These are phyloP conservation scores for Globisporangium cystogenes DNA, from an alignment of 352 stramenopile species.

Conservation along the genomic window DNA sequence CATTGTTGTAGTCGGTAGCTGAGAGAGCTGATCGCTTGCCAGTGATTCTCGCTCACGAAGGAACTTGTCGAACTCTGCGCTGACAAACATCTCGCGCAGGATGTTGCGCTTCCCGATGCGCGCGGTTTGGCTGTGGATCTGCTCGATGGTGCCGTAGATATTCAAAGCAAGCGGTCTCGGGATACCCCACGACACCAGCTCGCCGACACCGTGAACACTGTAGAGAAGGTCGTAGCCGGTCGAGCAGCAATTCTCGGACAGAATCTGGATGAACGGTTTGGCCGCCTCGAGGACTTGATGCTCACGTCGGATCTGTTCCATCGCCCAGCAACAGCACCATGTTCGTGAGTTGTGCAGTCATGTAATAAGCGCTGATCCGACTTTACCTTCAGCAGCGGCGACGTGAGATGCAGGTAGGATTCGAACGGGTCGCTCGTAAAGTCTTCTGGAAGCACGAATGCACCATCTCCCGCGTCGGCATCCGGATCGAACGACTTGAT, in stretches of 20 bases:
- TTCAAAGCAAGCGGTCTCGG: constrained; percentile 34
- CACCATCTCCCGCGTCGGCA: constrained; percentile 19
- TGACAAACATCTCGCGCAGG: constrained; percentile 33
- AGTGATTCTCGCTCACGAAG: constrained; percentile 12
- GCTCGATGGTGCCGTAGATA: constrained; percentile 52
- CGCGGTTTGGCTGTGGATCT: constrained; percentile 34
- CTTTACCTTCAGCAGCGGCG: constrained; percentile 41
- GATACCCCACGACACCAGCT: constrained; percentile 51
- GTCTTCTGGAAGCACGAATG: constrained; percentile 30
- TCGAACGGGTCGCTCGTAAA: constrained; percentile 29
- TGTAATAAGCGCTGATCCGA: no score
- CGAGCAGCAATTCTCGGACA: constrained; percentile 44
- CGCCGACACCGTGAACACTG: constrained; percentile 34
- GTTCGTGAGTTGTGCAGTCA: not conserved
- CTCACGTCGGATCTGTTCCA: constrained; percentile 41
- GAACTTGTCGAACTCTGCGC: constrained; percentile 35
- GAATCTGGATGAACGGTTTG: constrained; percentile 24
- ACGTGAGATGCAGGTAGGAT: constrained; percentile 28
- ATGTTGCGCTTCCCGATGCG: constrained; percentile 37
- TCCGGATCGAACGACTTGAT: constrained; percentile 43
- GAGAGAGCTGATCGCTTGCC: not conserved
- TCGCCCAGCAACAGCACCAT: no score
- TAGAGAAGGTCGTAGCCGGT: constrained; percentile 53
- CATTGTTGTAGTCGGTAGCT: not conserved
- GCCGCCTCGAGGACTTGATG: constrained; percentile 39